Evolutionary conservation across 2,329 filamentous ascomycete genomes (phyloP), one percentile per base, ranked within the genome.

Genomic region (Penicillium sclerotigenum): DNA sequence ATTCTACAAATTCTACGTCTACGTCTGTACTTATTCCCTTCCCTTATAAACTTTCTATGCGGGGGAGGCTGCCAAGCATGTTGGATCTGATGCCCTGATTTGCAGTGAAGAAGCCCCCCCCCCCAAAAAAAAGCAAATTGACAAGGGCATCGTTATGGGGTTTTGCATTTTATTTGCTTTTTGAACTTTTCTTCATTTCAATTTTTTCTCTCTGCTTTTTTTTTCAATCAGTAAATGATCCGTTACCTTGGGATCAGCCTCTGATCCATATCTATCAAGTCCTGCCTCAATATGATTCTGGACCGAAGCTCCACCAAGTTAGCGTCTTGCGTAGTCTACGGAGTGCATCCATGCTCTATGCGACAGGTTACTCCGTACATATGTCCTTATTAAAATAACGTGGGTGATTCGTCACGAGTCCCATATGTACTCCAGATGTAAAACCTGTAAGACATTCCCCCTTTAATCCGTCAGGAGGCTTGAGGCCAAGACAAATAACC

Each of bases 51-150:
- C 59, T 63, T 64, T 63, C 22, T 53, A 62, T 66, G 64, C 63
- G 64, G 64, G 63, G 64, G 58, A 65, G 56, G 54, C 62, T 63
- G 62, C 61, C 62, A 61, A 63, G 60, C 56, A 63, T 64, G 60
- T 59, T 56, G 62, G 52, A 61, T 58, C 53, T 38, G 51, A 59
- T 37, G 51, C 57, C 53, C 55, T 65, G 61, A 64, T 64, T 63
- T 64, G 63, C 61, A 63, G 59, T 63, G 57, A 60, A 49, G 53
- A 62, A 53, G 55, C n/a, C 29, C 36, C 26, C n/a, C n/a, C n/a
- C n/a, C n/a, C 26, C n/a, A 24, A 46, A 47, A 52, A 57, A 52
- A 52, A 22, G 13, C 16, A 54, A 42, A 38, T 34, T 46, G 33
- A 49, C 38, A 4, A 48, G 31, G 41, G n/a, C 51, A 38, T 36